Evolutionary conservation across 2,329 filamentous ascomycete genomes (phyloP).

Genomic region (Fusarium kyushuense): DNA sequence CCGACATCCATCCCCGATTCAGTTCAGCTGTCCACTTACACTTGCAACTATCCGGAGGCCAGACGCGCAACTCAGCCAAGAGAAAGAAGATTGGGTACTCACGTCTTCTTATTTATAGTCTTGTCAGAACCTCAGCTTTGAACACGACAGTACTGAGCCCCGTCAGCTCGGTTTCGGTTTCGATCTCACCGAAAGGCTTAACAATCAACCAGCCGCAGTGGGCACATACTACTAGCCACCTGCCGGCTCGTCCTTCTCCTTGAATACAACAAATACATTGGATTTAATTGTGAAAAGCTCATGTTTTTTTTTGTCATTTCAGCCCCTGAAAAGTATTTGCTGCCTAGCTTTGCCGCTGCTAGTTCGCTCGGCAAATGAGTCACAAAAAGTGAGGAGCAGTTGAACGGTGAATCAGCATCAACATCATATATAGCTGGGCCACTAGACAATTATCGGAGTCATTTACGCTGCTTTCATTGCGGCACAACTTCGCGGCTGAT

Average conservation of each 20-base stretch:
- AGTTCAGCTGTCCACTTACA: background rate
- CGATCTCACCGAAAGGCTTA: constrained; percentile 10
- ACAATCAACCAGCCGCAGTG: background rate
- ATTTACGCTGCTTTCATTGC: constrained; percentile 13
- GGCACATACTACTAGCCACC: background rate
- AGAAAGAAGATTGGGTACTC: background rate
- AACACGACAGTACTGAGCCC: constrained; percentile 1
- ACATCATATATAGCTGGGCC: constrained; percentile 11
- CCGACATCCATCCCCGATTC: background rate
- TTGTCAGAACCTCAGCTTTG: background rate
- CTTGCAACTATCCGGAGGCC: background rate
- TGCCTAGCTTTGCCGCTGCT: constrained; percentile 13
- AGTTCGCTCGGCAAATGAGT: constrained; percentile 30
- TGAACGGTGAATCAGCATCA: background rate
- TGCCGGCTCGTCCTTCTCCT: background rate
- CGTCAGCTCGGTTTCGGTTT: constrained; percentile 1
- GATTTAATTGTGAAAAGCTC: background rate
- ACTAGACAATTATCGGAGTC: background rate
- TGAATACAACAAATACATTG: background rate
- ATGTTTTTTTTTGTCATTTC: background rate
- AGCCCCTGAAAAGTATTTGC: background rate
- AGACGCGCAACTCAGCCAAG: background rate
- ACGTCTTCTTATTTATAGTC: constrained; percentile 2
- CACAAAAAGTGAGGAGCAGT: constrained; percentile 9
- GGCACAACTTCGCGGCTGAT: background rate